Evolutionary conservation across 805 yeast species (phyloP), one percentile per base, ranked within the genome.

Genomic region (Barnettozyma sp.): DNA sequence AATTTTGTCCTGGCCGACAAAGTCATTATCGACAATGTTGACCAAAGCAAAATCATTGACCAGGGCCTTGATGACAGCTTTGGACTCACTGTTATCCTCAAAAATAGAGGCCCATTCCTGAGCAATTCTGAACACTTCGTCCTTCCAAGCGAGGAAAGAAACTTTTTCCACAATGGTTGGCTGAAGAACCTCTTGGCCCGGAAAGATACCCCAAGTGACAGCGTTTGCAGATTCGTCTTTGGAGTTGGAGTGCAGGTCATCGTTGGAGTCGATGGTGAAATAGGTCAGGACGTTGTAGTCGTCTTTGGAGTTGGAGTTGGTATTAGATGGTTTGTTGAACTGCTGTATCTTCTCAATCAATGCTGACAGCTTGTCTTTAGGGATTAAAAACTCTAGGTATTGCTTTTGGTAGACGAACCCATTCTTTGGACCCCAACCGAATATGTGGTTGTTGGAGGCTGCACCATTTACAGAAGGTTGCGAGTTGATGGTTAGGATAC

Each of bases 161-260:
- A 79, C 76, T 52, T 78, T 81, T 58, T 90, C 97, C 15, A 90
- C 97, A 56, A 90, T 86, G 0, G 97, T 90, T 35, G 97, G 97
- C 63, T 90, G 97, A 44, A 85, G 70, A 36, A 90, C 82, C 62
- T 90, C 97, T 54, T 81, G 82, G 25, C 95, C 95, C 19, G 97
- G 97, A 76, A 85, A 87, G 37, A 88, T 86, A 44, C 97, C 97
- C 97, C 97, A 90, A 14, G 97, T 90, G 38, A 90, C 97, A 7
- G 97, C 96, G 54, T 85, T 88, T 44, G 94, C 87, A 24, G 65
- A 54, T 39, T 78, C 84, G 30, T 73, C 78, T 17, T 71, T 71
- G 32, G 86, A 76, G 58, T 88, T 88, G 33, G 94, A 74, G 14
- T 56, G 37, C 31, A 87, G 64, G 27, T 74, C 59, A 28, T 72